Conservation (phyloP, 2,329 filamentous ascomycete genomes). For the Sporothrix curviconia region DNA sequence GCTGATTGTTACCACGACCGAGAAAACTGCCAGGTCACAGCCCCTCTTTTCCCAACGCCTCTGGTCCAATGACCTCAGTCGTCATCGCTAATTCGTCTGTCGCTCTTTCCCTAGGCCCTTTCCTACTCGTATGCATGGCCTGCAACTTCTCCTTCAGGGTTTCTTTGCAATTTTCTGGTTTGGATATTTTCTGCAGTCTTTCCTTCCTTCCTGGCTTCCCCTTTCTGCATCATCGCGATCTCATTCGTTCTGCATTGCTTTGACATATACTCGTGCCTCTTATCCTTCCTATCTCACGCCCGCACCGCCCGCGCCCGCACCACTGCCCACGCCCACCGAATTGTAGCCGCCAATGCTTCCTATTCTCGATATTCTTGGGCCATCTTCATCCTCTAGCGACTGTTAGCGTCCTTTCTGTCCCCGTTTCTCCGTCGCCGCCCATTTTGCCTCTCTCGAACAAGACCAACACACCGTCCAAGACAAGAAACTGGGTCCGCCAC, state of each 20-base stretch:
- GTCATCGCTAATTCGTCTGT: background rate
- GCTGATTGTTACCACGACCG: background rate
- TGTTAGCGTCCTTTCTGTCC: conserved; percentile 2
- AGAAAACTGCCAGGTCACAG: background rate
- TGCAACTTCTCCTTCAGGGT: background rate
- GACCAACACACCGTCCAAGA: background rate
- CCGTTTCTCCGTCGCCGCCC: background rate
- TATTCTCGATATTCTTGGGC: background rate
- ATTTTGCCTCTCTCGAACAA: background rate
- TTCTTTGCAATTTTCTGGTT: no score
- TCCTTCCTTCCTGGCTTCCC: background rate
- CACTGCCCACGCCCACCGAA: background rate
- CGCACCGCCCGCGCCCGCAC: no score
- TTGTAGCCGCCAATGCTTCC: background rate
- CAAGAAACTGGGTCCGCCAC: no score
- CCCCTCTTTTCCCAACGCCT: conserved; percentile 9
- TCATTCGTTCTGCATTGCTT: background rate
- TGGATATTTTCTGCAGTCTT: background rate
- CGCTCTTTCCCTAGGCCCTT: background rate
- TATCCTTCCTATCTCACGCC: background rate
- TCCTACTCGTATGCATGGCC: background rate
- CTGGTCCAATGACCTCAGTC: conserved; percentile 6
- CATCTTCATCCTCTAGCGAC: background rate
- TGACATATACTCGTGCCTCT: no score
- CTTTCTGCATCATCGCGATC: conserved; percentile 2